Evolutionary conservation across 768 basidiomycete genomes (phyloP), one percentile per base, ranked within the genome.

Genomic region (Pisolithus albus): DNA sequence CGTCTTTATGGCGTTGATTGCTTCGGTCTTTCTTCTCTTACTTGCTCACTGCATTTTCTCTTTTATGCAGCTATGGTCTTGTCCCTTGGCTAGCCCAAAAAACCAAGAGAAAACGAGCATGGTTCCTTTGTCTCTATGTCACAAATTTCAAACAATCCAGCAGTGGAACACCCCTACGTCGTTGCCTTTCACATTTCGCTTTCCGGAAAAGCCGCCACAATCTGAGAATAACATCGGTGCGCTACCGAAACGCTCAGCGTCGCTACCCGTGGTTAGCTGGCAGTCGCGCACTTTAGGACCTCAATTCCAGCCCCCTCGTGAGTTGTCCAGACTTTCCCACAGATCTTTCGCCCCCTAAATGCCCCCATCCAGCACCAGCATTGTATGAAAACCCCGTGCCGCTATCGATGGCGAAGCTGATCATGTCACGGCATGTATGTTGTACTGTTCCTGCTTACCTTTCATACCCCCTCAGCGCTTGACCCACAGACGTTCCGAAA

Each of bases 391-490:
- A 57, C 51, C 70, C 70, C 47, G 64, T 69, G 36, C 75, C 75
- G 43, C 56, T 72, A 39, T 77, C 76, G 7, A 77, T 77, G 75
- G 75, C 75, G 32, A 77, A 77, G 60, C 70, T 77, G 52, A 77
- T 77, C 55, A 77, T 77, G 76, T 76, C 75, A 26, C 73, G 75
- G 61, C 75, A 77, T 65, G 75, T 77, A 59, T 42, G 75, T 60
- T 24, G 23, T 49, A 40, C 50, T 24, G 45, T 41, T 7, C 55
- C 39, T 39, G 37, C 52, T 37, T 23, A 21, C 16, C 19, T 2
- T 8, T 8, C 32, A 15, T 41, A 24, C 39, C 19, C 41, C 26
- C 56, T 58, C 34, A 58, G 18, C 36, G 32, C 30, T 5, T 18
- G 0, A 39, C 7, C 13, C 15, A n/a, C 48, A 70, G 68, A 70